Conservation (phyloP, 495 filamentous ascomycete genomes). For the Amniculicola lignicola region DNA sequence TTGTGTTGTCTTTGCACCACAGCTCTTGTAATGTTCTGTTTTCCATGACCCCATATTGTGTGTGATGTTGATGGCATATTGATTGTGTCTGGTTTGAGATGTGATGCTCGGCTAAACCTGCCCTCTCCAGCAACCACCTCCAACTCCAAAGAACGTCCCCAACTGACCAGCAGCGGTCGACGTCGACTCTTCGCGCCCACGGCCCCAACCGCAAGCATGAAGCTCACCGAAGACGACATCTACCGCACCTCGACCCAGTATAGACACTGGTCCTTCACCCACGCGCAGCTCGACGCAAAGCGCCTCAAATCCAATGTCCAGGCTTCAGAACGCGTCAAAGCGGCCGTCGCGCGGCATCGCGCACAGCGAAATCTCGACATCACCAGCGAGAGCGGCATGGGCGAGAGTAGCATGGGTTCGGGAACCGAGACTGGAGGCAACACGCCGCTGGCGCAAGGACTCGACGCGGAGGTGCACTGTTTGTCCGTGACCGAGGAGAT, state of each 20-base stretch:
- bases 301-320: constrained; percentile 72
- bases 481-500: constrained; percentile 76
- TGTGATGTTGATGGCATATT: too few relatives aligned
- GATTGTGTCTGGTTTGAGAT: too few relatives aligned
- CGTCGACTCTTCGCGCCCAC: not conserved
- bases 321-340: constrained; percentile 68
- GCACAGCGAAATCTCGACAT: constrained; percentile 38
- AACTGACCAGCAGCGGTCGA: too few relatives aligned
- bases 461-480: constrained; percentile 63
- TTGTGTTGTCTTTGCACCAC: too few relatives aligned
- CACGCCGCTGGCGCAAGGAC: not conserved
- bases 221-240: constrained; percentile 75
- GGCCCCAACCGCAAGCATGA: constrained; percentile 11
- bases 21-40: too few relatives aligned
- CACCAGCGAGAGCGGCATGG: constrained; percentile 40
- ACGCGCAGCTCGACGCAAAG: constrained; percentile 61
- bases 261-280: constrained; percentile 89
- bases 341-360: constrained; percentile 53
- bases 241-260: constrained; percentile 92
- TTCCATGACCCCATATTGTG: too few relatives aligned
- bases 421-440: constrained; percentile 21
- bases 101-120: not conserved
- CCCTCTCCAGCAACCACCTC: not conserved
- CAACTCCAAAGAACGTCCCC: not conserved
- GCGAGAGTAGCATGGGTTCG: constrained; percentile 17